Percentiles rank a stretch among this genome's conserved stretches.
These are phyloP conservation scores for Puccinellia tenuiflora DNA, from an alignment of 176 grass and related monocot genomes.

Conservation along the genomic window DNA sequence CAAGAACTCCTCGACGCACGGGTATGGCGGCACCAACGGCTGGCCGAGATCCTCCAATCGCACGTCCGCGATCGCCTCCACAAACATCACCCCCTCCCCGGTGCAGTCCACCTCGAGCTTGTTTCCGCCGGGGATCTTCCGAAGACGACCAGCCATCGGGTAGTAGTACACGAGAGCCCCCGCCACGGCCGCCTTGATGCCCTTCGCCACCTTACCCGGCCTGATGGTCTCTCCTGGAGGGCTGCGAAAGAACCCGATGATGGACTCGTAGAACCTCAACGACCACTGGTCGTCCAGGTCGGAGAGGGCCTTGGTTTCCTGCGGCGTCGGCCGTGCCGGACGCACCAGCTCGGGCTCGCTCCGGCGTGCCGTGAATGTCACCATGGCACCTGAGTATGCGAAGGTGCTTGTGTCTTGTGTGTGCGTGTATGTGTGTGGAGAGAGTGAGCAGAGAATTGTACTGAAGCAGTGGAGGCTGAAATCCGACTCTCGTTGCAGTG, in stretches of 20 bases:
- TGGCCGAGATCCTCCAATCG: not conserved
- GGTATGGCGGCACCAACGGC: not conserved
- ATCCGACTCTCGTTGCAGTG: too few species aligned
- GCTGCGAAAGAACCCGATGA: not conserved
- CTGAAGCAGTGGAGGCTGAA: too few species aligned
- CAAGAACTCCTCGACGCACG: not conserved
- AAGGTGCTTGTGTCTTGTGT: not conserved
- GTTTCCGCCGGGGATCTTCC: not conserved
- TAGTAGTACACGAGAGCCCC: not conserved
- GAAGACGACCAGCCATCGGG: not conserved
- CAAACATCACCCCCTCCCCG: not conserved
- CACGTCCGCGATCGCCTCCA: not conserved
- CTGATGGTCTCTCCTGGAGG: not conserved
- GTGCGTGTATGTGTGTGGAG: not conserved
- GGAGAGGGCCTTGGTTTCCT: not conserved
- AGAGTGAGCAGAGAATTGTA: not conserved
- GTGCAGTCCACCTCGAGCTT: constrained; percentile 7
- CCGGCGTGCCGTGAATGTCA: not conserved
- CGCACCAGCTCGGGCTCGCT: not conserved
- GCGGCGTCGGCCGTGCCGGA: not conserved
- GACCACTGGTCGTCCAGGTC: not conserved
- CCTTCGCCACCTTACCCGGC: not conserved
- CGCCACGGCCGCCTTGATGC: not conserved
- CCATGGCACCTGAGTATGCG: not conserved
- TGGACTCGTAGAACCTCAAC: not conserved